A percentile compares a stretch with the other conserved stretches of the same genome.
Conservation (phyloP, 306 rosid species). For the Ormosia semicastrata region DNA sequence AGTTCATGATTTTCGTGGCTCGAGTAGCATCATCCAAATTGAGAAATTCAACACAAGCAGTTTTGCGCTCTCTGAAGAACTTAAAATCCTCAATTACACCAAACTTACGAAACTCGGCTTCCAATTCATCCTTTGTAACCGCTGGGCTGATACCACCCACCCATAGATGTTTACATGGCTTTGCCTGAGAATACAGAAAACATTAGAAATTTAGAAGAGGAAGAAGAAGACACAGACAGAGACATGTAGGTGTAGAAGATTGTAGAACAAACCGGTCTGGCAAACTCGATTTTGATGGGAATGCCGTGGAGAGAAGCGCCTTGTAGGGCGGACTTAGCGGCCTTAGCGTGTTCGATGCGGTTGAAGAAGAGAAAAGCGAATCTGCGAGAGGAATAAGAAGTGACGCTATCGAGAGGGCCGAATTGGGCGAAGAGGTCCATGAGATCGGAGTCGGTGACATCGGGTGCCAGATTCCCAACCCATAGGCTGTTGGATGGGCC, state of each 20-base stretch:
- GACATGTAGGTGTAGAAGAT: too few species aligned
- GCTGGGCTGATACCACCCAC: constrained; percentile 71
- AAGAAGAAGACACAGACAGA: constrained; percentile 23
- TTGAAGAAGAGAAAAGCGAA: constrained; percentile 60
- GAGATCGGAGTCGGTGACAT: constrained; percentile 75
- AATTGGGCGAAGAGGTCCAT: constrained; percentile 70
- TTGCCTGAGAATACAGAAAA: constrained; percentile 50
- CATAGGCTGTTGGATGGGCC: constrained; percentile 78
- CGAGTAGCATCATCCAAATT: constrained; percentile 70
- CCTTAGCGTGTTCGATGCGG: constrained; percentile 74
- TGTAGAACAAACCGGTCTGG: constrained; percentile 82
- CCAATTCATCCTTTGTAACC: constrained; percentile 62
- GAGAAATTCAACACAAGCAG: constrained; percentile 69
- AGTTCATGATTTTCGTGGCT: constrained; percentile 72
- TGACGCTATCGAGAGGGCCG: constrained; percentile 90
- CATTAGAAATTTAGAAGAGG: neutral
- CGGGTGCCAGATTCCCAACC: constrained; percentile 80
- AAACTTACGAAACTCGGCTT: constrained; percentile 64
- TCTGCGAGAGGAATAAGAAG: constrained; percentile 74
- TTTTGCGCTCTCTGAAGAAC: constrained; percentile 63
- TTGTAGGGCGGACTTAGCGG: constrained; percentile 74
- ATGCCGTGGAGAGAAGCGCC: constrained; percentile 52
- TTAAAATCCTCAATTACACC: constrained; percentile 65
- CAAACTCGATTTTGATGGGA: constrained; percentile 73
- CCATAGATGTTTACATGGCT: constrained; percentile 72